A percentile compares a stretch with the other conserved stretches of the same genome.
Conservation (phyloP, 129 eudicot species). For the Flaveria robusta region DNA sequence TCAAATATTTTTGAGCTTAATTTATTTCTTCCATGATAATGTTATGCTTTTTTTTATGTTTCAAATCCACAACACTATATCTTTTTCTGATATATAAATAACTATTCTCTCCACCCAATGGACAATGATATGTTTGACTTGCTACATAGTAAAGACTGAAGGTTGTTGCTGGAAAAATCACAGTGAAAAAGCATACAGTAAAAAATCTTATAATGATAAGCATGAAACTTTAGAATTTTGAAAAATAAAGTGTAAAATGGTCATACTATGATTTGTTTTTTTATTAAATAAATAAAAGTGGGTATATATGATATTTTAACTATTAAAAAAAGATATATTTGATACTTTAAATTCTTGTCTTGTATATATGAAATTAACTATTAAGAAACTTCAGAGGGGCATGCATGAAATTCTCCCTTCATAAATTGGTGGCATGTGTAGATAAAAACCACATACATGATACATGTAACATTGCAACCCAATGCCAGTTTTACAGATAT, state of each 20-base stretch:
- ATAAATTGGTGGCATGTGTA: neutral
- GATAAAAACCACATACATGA: neutral
- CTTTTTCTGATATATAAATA: neutral
- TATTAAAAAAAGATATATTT: too few species aligned
- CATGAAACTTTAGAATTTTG: too few species aligned
- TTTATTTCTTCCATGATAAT: neutral
- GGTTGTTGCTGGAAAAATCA: neutral
- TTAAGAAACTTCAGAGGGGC: neutral
- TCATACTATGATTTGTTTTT: neutral
- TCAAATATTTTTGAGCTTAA: neutral
- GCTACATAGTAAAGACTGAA: neutral
- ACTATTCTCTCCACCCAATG: conserved; percentile 1
- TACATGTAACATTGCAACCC: neutral
- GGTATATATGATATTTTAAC: too few species aligned
- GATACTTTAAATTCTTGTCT: neutral
- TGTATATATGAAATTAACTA: neutral
- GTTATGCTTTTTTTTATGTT: neutral
- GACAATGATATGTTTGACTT: neutral
- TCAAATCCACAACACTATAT: too few species aligned
- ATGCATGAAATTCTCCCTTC: too few species aligned
- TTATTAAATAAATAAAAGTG: neutral
- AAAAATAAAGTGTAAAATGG: neutral
- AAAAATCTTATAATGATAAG: neutral
- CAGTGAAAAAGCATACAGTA: too few species aligned
- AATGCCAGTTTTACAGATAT: neutral